These are phyloP conservation scores for Penicillium argentinense DNA, from an alignment of 495 filamentous ascomycete genomes.

Conservation along the genomic window DNA sequence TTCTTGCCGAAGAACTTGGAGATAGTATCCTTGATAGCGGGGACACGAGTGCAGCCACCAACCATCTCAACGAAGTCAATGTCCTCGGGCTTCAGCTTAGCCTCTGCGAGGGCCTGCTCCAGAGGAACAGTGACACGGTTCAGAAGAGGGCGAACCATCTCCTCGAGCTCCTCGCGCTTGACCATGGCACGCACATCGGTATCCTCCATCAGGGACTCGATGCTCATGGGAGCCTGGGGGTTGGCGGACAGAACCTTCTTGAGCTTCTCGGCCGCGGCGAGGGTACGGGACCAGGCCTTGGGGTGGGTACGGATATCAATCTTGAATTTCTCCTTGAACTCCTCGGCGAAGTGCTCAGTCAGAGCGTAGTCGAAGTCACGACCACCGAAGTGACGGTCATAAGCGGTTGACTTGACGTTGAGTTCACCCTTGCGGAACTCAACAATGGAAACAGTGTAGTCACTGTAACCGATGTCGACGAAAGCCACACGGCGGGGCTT, in stretches of 20 bases:
- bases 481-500: slow-evolving; percentile 91
- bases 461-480: slow-evolving; percentile 94
- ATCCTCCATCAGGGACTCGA: slow-evolving; percentile 99
- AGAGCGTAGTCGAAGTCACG: slow-evolving; percentile 95
- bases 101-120: slow-evolving; percentile 88
- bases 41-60: slow-evolving; percentile 93
- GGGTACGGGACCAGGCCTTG: slow-evolving; percentile 84
- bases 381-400: slow-evolving; percentile 94
- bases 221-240: slow-evolving; percentile 88
- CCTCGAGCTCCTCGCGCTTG: slow-evolving; percentile 92
- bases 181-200: slow-evolving; percentile 85
- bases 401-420: slow-evolving; percentile 88
- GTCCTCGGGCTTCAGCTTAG: slow-evolving; percentile 84
- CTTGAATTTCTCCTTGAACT: slow-evolving; percentile 92
- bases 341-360: slow-evolving; percentile 89
- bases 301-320: slow-evolving; percentile 84
- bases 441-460: slow-evolving; percentile 91
- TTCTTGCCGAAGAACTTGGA: slow-evolving; percentile 86
- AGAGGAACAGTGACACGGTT: slow-evolving; percentile 70
- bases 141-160: slow-evolving; percentile 82
- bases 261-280: slow-evolving; percentile 88
- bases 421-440: slow-evolving; percentile 98
- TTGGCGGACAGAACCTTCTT: slow-evolving; percentile 99
- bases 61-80: slow-evolving; percentile 94
- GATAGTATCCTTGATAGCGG: slow-evolving; percentile 86